These are phyloP conservation scores for Ceratobasidium sp. DNA, from an alignment of 1,284 basidiomycete genomes.

Conservation along the genomic window DNA sequence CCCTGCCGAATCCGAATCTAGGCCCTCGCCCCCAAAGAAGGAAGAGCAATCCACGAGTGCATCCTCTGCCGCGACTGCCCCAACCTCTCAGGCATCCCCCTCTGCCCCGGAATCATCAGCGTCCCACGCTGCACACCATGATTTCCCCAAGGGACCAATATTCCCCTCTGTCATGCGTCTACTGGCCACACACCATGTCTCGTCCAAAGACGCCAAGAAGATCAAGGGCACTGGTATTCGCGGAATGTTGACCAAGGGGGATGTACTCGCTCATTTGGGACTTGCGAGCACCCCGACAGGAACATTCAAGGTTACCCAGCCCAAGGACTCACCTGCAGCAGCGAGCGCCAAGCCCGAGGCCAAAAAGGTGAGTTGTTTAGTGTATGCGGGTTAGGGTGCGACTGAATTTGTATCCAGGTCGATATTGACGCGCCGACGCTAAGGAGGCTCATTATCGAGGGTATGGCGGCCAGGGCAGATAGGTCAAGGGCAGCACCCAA, in stretches of 20 bases:
- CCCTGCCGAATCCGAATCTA: slow-evolving; percentile 51
- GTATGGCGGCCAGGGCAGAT: slow-evolving; percentile 24
- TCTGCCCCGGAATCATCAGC: slow-evolving; percentile 42
- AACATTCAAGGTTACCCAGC: slow-evolving; percentile 59
- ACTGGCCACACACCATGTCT: slow-evolving; percentile 64
- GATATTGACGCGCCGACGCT: slow-evolving; percentile 34
- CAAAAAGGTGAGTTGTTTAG: slow-evolving; percentile 40
- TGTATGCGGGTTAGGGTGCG: slow-evolving; percentile 53
- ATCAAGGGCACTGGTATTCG: slow-evolving; percentile 75
- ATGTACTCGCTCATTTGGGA: slow-evolving; percentile 81
- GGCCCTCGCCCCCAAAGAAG: slow-evolving; percentile 23
- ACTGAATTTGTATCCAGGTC: slow-evolving; percentile 39
- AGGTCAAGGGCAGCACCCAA: slow-evolving; percentile 48
- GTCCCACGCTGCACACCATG: slow-evolving; percentile 51
- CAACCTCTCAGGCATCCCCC: slow-evolving; percentile 47
- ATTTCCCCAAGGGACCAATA: slow-evolving; percentile 63
- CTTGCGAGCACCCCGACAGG: slow-evolving; percentile 79
- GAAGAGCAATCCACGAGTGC: slow-evolving; percentile 37
- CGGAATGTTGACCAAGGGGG: slow-evolving; percentile 91
- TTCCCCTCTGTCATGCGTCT: slow-evolving; percentile 81
- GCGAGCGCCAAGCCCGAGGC: slow-evolving; percentile 45
- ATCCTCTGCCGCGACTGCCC: slow-evolving; percentile 43
- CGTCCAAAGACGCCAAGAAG: slow-evolving; percentile 48
- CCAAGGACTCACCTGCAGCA: slow-evolving; percentile 33
- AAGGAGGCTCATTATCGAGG: slow-evolving; percentile 34